phyloP scores from a whole-genome alignment of 495 filamentous ascomycete species.

The Penicillium bialowiezense region DNA sequence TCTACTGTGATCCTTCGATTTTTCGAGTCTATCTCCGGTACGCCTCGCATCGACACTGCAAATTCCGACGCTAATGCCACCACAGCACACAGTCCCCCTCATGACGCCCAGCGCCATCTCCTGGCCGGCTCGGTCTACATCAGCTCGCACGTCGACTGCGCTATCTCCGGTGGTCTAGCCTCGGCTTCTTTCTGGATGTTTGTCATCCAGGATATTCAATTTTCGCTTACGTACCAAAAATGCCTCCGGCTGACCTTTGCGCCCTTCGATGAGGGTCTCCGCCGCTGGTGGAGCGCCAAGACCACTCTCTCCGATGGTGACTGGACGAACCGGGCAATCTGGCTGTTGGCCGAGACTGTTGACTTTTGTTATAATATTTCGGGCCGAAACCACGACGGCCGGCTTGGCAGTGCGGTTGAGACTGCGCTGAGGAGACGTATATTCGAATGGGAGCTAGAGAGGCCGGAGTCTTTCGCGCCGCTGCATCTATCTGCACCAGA shows the following conservation, averaged over 20 bases:
- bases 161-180: slow-evolving; percentile 35
- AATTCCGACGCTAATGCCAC: neutral
- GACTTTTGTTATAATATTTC: slow-evolving; percentile 36
- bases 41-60: neutral
- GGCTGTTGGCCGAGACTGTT: slow-evolving; percentile 40
- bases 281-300: slow-evolving; percentile 29
- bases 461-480: slow-evolving; percentile 33
- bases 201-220: slow-evolving; percentile 44
- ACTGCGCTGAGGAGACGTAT: slow-evolving; percentile 28
- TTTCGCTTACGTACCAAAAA: slow-evolving; percentile 37
- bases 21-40: slow-evolving; percentile 44
- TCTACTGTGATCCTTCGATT: slow-evolving; percentile 43
- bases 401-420: slow-evolving; percentile 16
- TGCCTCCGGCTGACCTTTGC: slow-evolving; percentile 36
- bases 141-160: slow-evolving; percentile 39
- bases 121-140: slow-evolving; percentile 45
- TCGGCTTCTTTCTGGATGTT: slow-evolving; percentile 45
- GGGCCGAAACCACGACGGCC: slow-evolving; percentile 16
- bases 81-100: slow-evolving; percentile 34
- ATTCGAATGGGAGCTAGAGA: slow-evolving; percentile 28
- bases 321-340: slow-evolving; percentile 39
- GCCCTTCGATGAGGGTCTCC: slow-evolving; percentile 36
- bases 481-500: slow-evolving; percentile 34
- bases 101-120: slow-evolving; percentile 39
- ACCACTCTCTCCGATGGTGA: slow-evolving; percentile 33